Evolutionary conservation across 1,139 yeast genomes (phyloP), one percentile per base, ranked within the genome.

Genomic region (Candida sp.): DNA sequence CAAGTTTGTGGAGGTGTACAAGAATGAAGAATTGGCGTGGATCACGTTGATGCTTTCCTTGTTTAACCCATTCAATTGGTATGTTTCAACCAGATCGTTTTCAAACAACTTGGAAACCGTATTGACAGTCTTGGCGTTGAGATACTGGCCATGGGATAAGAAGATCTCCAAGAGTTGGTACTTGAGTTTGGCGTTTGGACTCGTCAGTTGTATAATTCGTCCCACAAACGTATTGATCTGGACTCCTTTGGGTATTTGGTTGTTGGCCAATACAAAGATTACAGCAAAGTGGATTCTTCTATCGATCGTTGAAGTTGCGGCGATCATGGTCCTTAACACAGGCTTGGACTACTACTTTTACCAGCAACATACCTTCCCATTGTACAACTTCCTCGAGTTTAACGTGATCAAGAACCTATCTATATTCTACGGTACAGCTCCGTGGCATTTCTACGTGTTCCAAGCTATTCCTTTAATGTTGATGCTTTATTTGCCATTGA

Each of bases 191-290:
- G 48, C 65, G 0, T 65, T 85, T 41, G 92, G 89, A 0, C 77
- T 82, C 3, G 40, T 81, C 2, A 77, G 86, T 28, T 86, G 90
- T 58, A 70, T 91, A 1, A 81, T 90, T 5, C 75, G 99, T 47
- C 98, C 99, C 0, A 91, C 97, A 0, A 92, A 90, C 65, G 87
- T 78, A 0, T 62, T 92, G 1, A 70, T 92, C 2, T 94, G 98
- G 98, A 35, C 76, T 0, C 72, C 77, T 33, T 66, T 89, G 35
- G 96, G 96, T 0, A 26, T 67, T 0, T 53, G 57, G 46, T 53
- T 56, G 25, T 41, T 58, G 22, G 5, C 43, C 4, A 47, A 47
- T 12, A 39, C 39, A 6, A 42, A 28, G 17, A 25, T 45, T 17
- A 41, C 33, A 12, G 8, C 53, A 22, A 56, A 58, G 44, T 51